Evolutionary conservation across 305 asterid species (phyloP), one percentile per base, ranked within the genome.

Genomic region (Rubia occidens): DNA sequence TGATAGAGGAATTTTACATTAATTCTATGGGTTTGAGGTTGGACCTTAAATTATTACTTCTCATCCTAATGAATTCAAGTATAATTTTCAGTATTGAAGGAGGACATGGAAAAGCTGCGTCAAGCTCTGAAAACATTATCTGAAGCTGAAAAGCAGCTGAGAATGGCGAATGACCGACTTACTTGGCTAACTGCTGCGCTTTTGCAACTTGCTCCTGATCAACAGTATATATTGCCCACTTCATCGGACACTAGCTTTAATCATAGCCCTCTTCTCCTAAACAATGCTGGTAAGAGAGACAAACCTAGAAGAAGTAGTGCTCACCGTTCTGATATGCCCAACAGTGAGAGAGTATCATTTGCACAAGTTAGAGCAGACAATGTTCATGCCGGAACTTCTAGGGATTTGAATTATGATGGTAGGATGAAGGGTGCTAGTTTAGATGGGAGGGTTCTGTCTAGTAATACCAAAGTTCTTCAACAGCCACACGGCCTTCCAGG

Each of bases 171-270:
- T 59, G 99, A 91, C 82, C 82, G 83, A 80, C 82, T 88, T 64
- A 95, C 99, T 47, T 95, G 99, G 99, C 88, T 95, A 72, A 95
- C 99, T 0, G 99, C 98, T 44, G 98, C 98, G n/a, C 74, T 95
- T 69, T 82, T 95, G 78, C 99, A 95, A 78, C 91, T 95, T 76
- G 99, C 99, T 67, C 99, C 98, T 13, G 98, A 95, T 80, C 95
- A 87, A 75, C 96, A 89, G 73, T 89, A 88, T 75, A 71, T 83
- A 78, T 70, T 86, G 20, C 95, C 93, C 43, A 79, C 71, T 82
- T 94, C 97, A 11, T 82, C 83, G 4, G 95, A 91, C 58, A 79
- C 88, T 24, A 91, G 95, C 77, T 79, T 86, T 66, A 75, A 81
- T 81, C 96, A 85, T 49, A 86, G 87, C 78, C 96, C 97, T 20